Percentiles rank a stretch among this genome's conserved stretches.
These are phyloP conservation scores for Trichoderma atrobrunneum DNA, from an alignment of 2,329 filamentous ascomycete genomes.

Conservation along the genomic window DNA sequence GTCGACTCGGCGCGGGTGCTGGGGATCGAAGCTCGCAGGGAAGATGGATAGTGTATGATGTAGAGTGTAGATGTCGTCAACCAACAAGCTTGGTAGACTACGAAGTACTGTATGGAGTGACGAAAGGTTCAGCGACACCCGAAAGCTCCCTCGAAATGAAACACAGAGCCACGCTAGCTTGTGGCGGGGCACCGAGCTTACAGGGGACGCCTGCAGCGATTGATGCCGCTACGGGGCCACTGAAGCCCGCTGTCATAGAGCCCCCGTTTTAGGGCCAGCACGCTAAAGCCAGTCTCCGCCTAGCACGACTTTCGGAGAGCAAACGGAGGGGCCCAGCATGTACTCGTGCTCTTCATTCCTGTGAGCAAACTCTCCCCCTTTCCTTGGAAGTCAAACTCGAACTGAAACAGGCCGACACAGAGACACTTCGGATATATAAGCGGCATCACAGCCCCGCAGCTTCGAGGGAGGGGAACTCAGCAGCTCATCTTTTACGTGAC, in stretches of 20 bases:
- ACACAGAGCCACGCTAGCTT: neutral
- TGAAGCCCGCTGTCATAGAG: neutral
- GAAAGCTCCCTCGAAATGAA: neutral
- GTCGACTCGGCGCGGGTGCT: neutral
- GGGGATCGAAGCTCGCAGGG: neutral
- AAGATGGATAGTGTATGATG: neutral
- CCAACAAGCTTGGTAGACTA: neutral
- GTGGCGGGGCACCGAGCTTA: neutral
- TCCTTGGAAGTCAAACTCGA: neutral
- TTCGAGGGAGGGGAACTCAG: neutral
- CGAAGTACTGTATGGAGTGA: neutral
- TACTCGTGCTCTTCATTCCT: neutral
- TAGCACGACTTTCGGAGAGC: neutral
- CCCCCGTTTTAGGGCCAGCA: neutral
- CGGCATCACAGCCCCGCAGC: neutral
- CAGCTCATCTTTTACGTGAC: neutral
- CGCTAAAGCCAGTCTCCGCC: neutral
- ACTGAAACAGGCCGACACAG: neutral
- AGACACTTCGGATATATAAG: neutral
- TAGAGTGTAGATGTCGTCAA: neutral
- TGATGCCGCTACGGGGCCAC: conserved; percentile 3
- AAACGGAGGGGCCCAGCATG: neutral
- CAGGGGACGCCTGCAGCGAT: neutral
- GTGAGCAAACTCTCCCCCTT: conserved; percentile 1
- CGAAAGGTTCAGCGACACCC: neutral